A percentile compares a stretch with the other conserved stretches of the same genome.
Evolutionary conservation across 768 basidiomycete genomes (phyloP).

Genomic region (Panaeolus papilionaceus): DNA sequence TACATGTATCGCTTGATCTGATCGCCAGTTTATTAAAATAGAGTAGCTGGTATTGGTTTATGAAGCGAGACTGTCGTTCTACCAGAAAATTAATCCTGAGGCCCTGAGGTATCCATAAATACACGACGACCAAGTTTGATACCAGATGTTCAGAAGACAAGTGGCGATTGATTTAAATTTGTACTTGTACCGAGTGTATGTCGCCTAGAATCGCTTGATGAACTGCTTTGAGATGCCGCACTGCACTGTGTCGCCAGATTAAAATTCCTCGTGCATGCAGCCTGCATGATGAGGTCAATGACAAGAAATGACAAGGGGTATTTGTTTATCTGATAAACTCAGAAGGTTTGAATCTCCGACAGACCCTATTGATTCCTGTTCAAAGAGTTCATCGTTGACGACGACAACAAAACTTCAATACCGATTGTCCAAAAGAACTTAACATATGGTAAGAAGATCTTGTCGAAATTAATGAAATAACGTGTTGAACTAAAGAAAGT

Average conservation of each 20-base stretch:
- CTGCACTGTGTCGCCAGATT: background rate
- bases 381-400: conserved; percentile 26
- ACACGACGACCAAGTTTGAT: background rate
- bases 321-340: conserved; percentile 11
- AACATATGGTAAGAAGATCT: conserved; percentile 19
- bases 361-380: background rate
- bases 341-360: conserved; percentile 6
- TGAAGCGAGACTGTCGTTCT: background rate
- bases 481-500: conserved; percentile 7
- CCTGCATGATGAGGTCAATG: background rate
- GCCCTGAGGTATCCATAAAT: background rate
- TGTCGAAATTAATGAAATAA: background rate
- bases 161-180: too few species aligned
- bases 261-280: too few species aligned
- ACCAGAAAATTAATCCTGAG: background rate
- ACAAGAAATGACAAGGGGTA: background rate
- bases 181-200: too few species aligned
- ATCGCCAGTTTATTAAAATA: background rate
- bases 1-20: background rate
- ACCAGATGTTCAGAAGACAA: too few species aligned
- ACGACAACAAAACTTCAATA: conserved; percentile 30
- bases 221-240: background rate
- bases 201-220: too few species aligned
- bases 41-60: background rate
- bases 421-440: background rate